A percentile compares a stretch with the other conserved stretches of the same genome.
Evolutionary conservation across 2,329 filamentous ascomycete genomes (phyloP).

Genomic region (Microsporum ferrugineum): DNA sequence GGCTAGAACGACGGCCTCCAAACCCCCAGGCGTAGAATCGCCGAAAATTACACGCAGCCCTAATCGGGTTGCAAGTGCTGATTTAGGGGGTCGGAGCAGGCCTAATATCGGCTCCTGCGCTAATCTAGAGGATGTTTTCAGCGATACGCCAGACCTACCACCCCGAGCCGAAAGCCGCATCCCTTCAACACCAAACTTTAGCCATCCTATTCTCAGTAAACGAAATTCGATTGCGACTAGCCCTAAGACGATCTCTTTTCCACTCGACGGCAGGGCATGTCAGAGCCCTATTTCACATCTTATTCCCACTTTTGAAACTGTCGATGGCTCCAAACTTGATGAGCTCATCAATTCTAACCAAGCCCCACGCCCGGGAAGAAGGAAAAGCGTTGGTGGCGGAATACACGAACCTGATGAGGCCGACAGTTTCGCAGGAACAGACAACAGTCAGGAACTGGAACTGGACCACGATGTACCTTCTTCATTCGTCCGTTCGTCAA

Average conservation of each 20-base stretch:
- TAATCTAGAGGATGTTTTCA: slow-evolving; percentile 7
- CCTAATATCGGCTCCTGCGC: slow-evolving; percentile 3
- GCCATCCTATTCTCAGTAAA: slow-evolving; percentile 32
- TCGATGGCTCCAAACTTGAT: not conserved
- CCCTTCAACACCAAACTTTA: slow-evolving; percentile 30
- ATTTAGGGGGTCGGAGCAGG: not conserved
- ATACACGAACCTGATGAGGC: not conserved
- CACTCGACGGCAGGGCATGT: not conserved
- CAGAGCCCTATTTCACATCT: not conserved
- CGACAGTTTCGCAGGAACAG: not conserved
- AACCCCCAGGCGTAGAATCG: slow-evolving; percentile 4
- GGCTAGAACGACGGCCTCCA: slow-evolving; percentile 14
- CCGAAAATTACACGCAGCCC: slow-evolving; percentile 1
- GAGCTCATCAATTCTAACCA: not conserved
- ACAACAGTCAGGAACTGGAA: not conserved
- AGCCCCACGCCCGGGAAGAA: not conserved
- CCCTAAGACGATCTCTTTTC: slow-evolving; percentile 1
- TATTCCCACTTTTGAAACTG: not conserved
- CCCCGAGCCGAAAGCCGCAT: slow-evolving; percentile 20
- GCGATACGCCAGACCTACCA: slow-evolving; percentile 17
- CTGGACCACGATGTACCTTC: not conserved
- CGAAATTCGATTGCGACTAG: slow-evolving; percentile 19
- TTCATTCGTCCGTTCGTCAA: not conserved
- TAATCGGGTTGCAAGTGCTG: not conserved
- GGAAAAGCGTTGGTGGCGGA: not conserved